Evolutionary conservation across 495 filamentous ascomycete genomes (phyloP).

Genomic region (Talaromyces trachyspermus): DNA sequence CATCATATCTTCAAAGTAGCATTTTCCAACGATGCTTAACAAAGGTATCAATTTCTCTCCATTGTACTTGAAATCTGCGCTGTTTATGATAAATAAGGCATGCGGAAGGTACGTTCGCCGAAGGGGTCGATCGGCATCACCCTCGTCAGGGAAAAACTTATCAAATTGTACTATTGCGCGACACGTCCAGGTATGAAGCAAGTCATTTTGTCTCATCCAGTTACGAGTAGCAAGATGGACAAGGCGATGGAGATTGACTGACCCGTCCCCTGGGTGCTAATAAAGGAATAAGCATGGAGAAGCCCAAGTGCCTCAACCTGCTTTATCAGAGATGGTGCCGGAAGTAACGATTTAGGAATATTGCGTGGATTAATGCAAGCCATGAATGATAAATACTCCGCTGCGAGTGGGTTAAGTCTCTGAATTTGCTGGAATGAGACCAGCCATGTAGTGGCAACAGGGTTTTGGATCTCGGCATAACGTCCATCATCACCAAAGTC

Average conservation of each 20-base stretch:
- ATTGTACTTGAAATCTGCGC: slow-evolving; percentile 1
- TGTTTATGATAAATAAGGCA: slow-evolving; percentile 10
- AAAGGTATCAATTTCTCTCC: not conserved
- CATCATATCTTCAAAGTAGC: not conserved
- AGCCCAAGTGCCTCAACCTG: slow-evolving; percentile 22
- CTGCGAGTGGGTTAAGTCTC: slow-evolving; percentile 18
- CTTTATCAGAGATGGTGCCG: slow-evolving; percentile 8
- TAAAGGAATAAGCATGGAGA: slow-evolving; percentile 23
- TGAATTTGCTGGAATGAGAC: slow-evolving; percentile 39
- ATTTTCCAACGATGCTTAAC: not conserved
- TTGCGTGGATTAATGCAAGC: slow-evolving; percentile 18
- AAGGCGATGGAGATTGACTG: slow-evolving; percentile 23
- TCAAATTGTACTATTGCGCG: slow-evolving; percentile 12
- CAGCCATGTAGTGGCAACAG: slow-evolving; percentile 40
- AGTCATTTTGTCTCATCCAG: slow-evolving; percentile 19
- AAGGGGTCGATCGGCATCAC: slow-evolving; percentile 16
- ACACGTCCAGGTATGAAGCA: slow-evolving; percentile 2
- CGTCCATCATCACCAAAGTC: slow-evolving; percentile 32
- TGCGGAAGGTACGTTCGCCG: slow-evolving; percentile 26
- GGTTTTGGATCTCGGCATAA: slow-evolving; percentile 29
- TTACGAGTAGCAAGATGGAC: slow-evolving; percentile 28
- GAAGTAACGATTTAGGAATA: slow-evolving; percentile 31
- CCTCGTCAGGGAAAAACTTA: slow-evolving; percentile 17
- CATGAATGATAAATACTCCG: slow-evolving; percentile 24
- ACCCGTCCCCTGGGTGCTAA: slow-evolving; percentile 11